Base-by-base conservation (phyloP, 805 yeast genomes). In the Kregervanrija fluxuum region DNA sequence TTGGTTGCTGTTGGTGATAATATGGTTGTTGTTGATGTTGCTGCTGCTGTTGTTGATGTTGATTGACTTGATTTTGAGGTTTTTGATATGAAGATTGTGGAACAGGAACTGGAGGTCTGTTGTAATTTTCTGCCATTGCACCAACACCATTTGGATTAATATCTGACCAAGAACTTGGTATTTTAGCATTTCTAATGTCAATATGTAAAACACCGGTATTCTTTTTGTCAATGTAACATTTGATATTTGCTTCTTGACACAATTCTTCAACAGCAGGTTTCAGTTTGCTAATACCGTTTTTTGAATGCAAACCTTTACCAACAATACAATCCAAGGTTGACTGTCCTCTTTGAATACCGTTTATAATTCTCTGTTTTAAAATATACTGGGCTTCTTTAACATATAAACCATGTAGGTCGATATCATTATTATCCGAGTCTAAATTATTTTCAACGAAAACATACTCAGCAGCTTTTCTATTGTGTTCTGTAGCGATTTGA, bases 281-380 rank as follows among this genome's bases (percentile, higher is more conserved):
- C 54, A 91, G 65, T 62, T 89, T 90, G 36, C 96, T 90, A 42
- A 87, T 76, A 11, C 95, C 95, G 52, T 79, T 71, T 43, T 74
- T 71, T 1, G 96, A 86, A 61, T 90, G 98, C 36, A 79, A 59
- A 8, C 97, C 98, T 64, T 91, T 91, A 9, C 98, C 98, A 9
- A 89, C 97, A 61, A 91, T 90, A 15, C 88, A 93, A 50, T 79
- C 77, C 37, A 91, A 66, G 41, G 74, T 77, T 3, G 74, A 62
- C 57, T 86, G 93, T 44, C 75, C 68, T 31, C 73, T 65, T 17
- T 77, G 67, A 12, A 78, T 71, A 43, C 81, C 87, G 28, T 79
- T 79, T n/a, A 73, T 71, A 40, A 91, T 74, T 46, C 98, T 73
- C 48, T 75, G 78, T 53, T 82, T 85, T 51, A 91, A 69, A 41